Evolutionary conservation across 2,329 filamentous ascomycete genomes (phyloP), one percentile per base, ranked within the genome.

Genomic region (Zalaria obscura): DNA sequence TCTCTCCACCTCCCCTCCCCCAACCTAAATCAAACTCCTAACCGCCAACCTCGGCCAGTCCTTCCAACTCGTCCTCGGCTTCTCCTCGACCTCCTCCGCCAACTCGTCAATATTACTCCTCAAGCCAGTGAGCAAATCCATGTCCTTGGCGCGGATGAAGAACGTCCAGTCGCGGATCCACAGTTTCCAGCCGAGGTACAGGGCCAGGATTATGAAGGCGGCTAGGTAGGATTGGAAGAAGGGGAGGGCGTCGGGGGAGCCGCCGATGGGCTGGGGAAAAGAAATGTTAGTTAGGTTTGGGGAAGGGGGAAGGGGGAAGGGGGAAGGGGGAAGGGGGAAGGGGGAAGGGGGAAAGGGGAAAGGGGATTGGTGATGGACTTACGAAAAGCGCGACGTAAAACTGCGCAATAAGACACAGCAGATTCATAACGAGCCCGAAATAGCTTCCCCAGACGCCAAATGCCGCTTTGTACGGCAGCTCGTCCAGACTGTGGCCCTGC

Each of bases 371-470:
- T 11, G 35, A 33, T n/a, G 8, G 33, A 40, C 41, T 40, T 40
- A 44, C 39, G 31, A 27, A 45, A 26, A 46, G n/a, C 9, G 44
- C 45, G 36, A 47, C 41, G 40, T 44, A 51, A 40, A 52, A 52
- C 31, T 52, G 72, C 33, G 73, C 73, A 18, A 69, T 55, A 25
- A 76, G 57, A 33, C 72, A 68, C 28, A 78, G 43, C 27, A 68
- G 45, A 50, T 72, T 73, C 31, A 81, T 63, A 35, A 48, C 38
- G 2, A 81, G 60, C 11, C 78, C 78, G 6, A 80, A 33, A 54
- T 64, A 80, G 0, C 75, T 79, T n/a, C 78, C 78, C 2, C 55
- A 63, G 5, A 78, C 64, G 42, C 78, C 78, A 39, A 71, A 66
- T 36, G 67, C 58, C 9, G 76, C 74, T 38, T 60, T 59, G 63